Percentiles rank a stretch among this genome's conserved stretches.
phyloP scores from a whole-genome alignment of 2,329 filamentous ascomycete species.

The Cadophora sp. region DNA sequence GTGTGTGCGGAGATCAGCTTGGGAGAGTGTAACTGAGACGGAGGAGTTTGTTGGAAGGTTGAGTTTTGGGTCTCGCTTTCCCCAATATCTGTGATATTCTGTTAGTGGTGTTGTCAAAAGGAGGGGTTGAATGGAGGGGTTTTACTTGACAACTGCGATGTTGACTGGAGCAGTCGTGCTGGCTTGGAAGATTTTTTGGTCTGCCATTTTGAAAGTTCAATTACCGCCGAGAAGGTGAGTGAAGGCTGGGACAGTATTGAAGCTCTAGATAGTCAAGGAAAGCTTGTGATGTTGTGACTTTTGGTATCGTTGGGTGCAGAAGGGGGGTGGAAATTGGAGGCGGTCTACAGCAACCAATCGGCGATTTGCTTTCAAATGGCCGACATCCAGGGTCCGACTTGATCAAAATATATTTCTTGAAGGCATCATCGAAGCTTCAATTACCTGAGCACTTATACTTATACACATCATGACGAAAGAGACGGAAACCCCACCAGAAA shows the following conservation, averaged over 20 bases:
- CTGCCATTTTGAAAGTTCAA: slow-evolving; percentile 40
- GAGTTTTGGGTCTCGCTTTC: slow-evolving; percentile 90
- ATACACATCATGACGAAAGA: slow-evolving; percentile 41
- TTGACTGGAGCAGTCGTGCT: slow-evolving; percentile 98
- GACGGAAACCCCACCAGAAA: slow-evolving; percentile 46
- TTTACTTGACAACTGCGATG: slow-evolving; percentile 95
- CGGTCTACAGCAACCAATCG: slow-evolving; percentile 39
- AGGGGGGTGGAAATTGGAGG: slow-evolving; percentile 20
- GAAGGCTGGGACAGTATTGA: slow-evolving; percentile 16
- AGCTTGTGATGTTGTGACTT: slow-evolving; percentile 6
- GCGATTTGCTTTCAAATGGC: slow-evolving; percentile 21
- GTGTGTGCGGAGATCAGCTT: slow-evolving; percentile 91
- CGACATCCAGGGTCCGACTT: slow-evolving; percentile 24
- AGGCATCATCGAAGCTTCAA: slow-evolving; percentile 26
- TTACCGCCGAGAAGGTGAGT: slow-evolving; percentile 7
- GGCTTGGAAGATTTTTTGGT: slow-evolving; percentile 74
- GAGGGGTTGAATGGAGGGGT: slow-evolving; percentile 32
- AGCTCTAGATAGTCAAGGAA: slow-evolving; percentile 17
- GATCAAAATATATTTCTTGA: slow-evolving; percentile 29
- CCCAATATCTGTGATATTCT: slow-evolving; percentile 75
- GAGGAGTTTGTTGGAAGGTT: slow-evolving; percentile 99
- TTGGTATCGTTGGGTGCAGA: not conserved
- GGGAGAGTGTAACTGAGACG: slow-evolving; percentile 93
- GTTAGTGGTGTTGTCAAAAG: slow-evolving; percentile 28
- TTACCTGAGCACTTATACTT: not conserved